A percentile compares a stretch with the other conserved stretches of the same genome.
Conservation (phyloP, 2,329 filamentous ascomycete species). For the Exophiala xenobiotica region DNA sequence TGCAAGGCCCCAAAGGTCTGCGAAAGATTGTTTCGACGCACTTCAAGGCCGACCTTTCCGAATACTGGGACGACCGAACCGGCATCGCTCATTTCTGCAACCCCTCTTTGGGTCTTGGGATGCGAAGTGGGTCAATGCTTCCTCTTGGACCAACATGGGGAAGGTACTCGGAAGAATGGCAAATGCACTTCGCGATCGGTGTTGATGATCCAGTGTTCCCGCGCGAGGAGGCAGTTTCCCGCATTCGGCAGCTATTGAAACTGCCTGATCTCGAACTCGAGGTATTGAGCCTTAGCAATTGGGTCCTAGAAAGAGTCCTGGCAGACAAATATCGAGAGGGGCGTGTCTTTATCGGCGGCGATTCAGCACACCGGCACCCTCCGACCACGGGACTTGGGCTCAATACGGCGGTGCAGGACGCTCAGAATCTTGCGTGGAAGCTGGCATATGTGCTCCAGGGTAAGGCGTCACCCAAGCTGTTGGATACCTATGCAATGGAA, state of each 20-base stretch:
- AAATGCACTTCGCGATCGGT: conserved; percentile 17
- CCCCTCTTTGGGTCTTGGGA: not conserved
- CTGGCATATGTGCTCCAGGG: conserved; percentile 16
- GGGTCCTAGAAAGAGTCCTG: conserved; percentile 5
- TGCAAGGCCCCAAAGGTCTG: conserved; percentile 34
- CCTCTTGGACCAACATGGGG: conserved; percentile 7
- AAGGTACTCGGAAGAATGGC: conserved; percentile 9
- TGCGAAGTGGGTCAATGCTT: conserved; percentile 3
- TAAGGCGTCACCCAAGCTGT: conserved; percentile 16
- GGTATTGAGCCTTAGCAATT: not conserved
- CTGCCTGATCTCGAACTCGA: conserved; percentile 13
- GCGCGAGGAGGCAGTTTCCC: conserved; percentile 26
- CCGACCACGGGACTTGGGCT: conserved; percentile 9
- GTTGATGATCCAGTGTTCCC: conserved; percentile 23
- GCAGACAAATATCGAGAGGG: conserved; percentile 21
- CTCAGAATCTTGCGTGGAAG: conserved; percentile 39
- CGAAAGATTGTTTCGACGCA: conserved; percentile 33
- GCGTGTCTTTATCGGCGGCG: conserved; percentile 36
- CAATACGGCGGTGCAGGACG: conserved; percentile 33
- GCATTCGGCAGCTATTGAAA: conserved; percentile 23
- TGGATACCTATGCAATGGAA: conserved; percentile 37
- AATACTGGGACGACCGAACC: conserved; percentile 29
- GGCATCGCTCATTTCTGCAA: not conserved
- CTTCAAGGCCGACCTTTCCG: conserved; percentile 30
- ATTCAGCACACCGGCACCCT: not conserved